Evolutionary conservation across 2,329 filamentous ascomycete species (phyloP).

Genomic region (Microdochium bolleyi): DNA sequence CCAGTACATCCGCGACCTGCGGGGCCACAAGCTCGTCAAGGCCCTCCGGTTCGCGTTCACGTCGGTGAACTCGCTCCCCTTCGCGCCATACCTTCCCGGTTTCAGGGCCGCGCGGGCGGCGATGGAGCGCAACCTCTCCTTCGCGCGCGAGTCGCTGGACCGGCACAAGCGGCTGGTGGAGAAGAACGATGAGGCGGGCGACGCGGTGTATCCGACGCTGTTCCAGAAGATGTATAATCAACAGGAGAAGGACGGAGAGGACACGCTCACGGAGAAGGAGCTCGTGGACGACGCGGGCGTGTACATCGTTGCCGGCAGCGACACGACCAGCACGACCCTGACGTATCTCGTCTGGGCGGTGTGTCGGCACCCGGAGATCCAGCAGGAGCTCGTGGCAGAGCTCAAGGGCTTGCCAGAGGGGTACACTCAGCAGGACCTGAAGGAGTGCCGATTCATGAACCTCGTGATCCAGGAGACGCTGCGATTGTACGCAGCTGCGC

Average conservation of each 20-base stretch:
- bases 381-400: conserved; percentile 18
- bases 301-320: conserved; percentile 42
- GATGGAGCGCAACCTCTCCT: conserved; percentile 9
- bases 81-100: conserved; percentile 13
- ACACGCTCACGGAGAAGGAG: conserved; percentile 13
- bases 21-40: conserved; percentile 12
- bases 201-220: conserved; percentile 16
- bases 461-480: conserved; percentile 32
- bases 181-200: conserved; percentile 7
- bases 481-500: conserved; percentile 28
- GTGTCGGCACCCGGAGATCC: conserved; percentile 18
- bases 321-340: conserved; percentile 41
- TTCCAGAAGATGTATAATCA: conserved; percentile 28
- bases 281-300: conserved; percentile 27
- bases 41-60: conserved; percentile 11
- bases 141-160: conserved; percentile 18
- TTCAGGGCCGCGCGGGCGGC: conserved; percentile 6
- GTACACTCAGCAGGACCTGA: conserved; percentile 17
- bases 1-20: conserved; percentile 29
- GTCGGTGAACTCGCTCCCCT: neutral
- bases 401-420: conserved; percentile 18
- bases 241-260: conserved; percentile 13
- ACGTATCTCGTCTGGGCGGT: conserved; percentile 37
- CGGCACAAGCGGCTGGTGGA: conserved; percentile 16
- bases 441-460: conserved; percentile 26